Percentiles rank a stretch among this genome's conserved stretches.
Evolutionary conservation across 768 basidiomycete genomes (phyloP).

Genomic region (Naematelia encephala): DNA sequence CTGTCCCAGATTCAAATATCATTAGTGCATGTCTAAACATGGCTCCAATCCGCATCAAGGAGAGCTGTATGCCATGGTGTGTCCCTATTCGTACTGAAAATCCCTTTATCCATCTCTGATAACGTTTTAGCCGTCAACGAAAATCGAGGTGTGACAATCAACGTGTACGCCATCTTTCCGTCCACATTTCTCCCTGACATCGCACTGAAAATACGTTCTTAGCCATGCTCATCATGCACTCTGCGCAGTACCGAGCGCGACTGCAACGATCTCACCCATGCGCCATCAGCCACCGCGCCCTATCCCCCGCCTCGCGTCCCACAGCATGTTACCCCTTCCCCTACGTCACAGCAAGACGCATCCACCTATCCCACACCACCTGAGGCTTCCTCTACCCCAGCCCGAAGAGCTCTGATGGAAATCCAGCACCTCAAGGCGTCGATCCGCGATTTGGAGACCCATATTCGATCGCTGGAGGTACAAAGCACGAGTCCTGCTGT

Average conservation of each 20-base stretch:
- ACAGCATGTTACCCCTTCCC: neutral
- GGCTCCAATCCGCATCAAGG: too few species aligned
- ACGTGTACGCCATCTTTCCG: neutral
- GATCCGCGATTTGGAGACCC: neutral
- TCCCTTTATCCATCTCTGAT: neutral
- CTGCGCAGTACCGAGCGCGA: constrained; percentile 5
- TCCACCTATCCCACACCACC: neutral
- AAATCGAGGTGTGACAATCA: constrained; percentile 1
- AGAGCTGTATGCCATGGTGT: neutral
- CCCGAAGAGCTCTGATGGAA: constrained; percentile 1
- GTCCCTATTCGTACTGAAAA: too few species aligned
- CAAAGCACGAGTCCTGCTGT: neutral
- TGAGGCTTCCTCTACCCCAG: neutral
- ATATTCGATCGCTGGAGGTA: neutral
- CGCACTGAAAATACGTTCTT: neutral
- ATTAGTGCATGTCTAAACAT: too few species aligned
- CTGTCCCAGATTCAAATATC: too few species aligned
- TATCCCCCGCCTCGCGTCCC: neutral
- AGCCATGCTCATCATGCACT: constrained; percentile 21
- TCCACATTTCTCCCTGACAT: too few species aligned
- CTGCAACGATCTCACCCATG: neutral
- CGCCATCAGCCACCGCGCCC: neutral
- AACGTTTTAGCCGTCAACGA: neutral
- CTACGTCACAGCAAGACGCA: neutral
- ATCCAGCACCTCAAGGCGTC: neutral